phyloP scores from a whole-genome alignment of 192 early-diverging fungal species.

The Lunasporangiospora selenospora region DNA sequence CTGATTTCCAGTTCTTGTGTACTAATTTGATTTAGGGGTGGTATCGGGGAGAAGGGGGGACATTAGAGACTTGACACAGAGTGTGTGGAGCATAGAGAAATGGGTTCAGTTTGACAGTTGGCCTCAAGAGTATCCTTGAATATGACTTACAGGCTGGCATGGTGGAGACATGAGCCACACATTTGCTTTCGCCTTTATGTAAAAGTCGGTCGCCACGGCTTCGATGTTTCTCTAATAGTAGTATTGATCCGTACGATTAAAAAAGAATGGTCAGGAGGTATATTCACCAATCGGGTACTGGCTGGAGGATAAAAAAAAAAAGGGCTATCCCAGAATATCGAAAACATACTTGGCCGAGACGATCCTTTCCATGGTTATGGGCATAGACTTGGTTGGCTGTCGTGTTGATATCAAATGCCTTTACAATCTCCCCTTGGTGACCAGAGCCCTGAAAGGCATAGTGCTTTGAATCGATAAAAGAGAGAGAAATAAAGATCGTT shows the following conservation, averaged over 20 bases:
- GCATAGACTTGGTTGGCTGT: conserved; percentile 83
- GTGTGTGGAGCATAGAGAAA: too few species aligned
- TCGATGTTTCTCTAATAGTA: conserved; percentile 68
- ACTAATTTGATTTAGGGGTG: too few species aligned
- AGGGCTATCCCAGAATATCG: not conserved
- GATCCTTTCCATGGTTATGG: conserved; percentile 63
- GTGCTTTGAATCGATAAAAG: conserved; percentile 61
- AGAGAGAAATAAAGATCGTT: not conserved
- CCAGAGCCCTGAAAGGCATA: conserved; percentile 75
- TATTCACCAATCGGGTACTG: not conserved
- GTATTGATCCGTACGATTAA: not conserved
- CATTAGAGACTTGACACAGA: not conserved
- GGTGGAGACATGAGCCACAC: conserved; percentile 86
- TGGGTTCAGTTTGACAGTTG: not conserved
- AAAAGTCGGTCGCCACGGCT: conserved; percentile 61
- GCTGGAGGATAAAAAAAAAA: not conserved
- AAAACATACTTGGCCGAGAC: conserved; percentile 33
- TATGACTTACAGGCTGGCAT: conserved; percentile 68
- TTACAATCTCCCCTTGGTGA: conserved; percentile 67
- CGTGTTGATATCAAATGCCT: conserved; percentile 96
- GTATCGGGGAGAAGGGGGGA: too few species aligned
- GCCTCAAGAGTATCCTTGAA: not conserved
- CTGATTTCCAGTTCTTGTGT: conserved; percentile 75
- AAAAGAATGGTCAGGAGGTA: not conserved
- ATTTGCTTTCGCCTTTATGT: conserved; percentile 68